A percentile compares a stretch with the other conserved stretches of the same genome.
Evolutionary conservation across 1,284 basidiomycete species (phyloP).

Genomic region (Naganishia albida): DNA sequence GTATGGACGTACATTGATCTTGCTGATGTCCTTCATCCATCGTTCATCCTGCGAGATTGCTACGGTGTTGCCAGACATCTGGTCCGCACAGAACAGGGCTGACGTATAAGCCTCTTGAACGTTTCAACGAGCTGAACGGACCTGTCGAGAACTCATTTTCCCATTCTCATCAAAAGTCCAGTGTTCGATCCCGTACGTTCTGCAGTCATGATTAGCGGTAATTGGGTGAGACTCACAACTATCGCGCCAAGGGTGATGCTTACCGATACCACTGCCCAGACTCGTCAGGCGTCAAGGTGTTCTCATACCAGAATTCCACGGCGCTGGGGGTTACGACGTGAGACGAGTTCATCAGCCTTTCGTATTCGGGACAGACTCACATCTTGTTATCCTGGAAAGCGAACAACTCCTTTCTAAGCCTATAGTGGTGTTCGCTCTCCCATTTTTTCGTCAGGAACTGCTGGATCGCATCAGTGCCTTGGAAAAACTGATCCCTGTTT

Average conservation of each 20-base stretch:
- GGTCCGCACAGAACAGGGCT: conserved; percentile 18
- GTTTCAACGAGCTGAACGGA: no score
- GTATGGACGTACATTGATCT: conserved; percentile 43
- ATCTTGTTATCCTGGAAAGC: conserved; percentile 63
- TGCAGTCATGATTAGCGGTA: not conserved
- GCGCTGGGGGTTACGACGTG: conserved; percentile 36
- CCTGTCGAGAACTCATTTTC: conserved; percentile 58
- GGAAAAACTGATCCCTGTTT: conserved; percentile 62
- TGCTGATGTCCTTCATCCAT: conserved; percentile 61
- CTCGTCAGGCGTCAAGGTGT: conserved; percentile 38
- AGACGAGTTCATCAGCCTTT: conserved; percentile 18
- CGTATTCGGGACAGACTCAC: conserved; percentile 51
- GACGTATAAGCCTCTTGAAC: not conserved
- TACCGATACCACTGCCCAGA: conserved; percentile 57
- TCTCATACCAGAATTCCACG: conserved; percentile 65
- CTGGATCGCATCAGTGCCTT: conserved; percentile 58
- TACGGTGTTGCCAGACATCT: conserved; percentile 65
- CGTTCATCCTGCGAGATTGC: conserved; percentile 58
- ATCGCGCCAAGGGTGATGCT: not conserved
- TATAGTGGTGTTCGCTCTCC: conserved; percentile 58
- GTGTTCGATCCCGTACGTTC: conserved; percentile 65
- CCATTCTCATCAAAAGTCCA: conserved; percentile 64
- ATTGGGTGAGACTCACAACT: no score
- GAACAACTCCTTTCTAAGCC: conserved; percentile 63
- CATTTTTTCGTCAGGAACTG: conserved; percentile 62